Conservation (phyloP, 305 asterid species). For the Fraxinus velutina region DNA sequence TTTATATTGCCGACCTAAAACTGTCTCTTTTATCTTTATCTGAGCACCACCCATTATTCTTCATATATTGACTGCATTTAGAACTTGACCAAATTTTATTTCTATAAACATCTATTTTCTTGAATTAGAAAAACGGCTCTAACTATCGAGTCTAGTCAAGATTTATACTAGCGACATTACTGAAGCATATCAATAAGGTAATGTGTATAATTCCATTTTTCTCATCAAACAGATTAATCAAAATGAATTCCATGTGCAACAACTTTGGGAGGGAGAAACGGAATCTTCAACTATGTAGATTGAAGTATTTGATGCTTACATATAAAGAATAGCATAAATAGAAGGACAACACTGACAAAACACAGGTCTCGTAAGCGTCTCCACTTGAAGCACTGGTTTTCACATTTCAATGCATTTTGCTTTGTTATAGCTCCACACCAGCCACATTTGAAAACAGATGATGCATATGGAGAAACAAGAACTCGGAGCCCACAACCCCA, state of each 20-base stretch:
- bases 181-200: background rate
- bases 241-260: background rate
- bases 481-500: conserved; percentile 95
- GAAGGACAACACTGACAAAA: conserved; percentile 51
- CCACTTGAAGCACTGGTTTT: conserved; percentile 41
- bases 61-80: background rate
- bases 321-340: conserved; percentile 68
- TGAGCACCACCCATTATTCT: background rate
- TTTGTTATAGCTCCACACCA: conserved; percentile 97
- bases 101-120: background rate
- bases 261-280: background rate
- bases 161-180: background rate
- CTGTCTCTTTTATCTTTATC: background rate
- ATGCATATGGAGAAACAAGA: conserved; percentile 57
- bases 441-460: conserved; percentile 71
- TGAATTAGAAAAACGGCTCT: background rate
- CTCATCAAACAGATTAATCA: background rate
- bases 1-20: conserved; percentile 2
- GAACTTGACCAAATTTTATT: background rate
- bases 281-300: conserved; percentile 2
- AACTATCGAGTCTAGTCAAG: background rate
- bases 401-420: conserved; percentile 42
- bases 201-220: background rate
- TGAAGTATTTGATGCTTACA: conserved; percentile 46
- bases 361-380: conserved; percentile 72